Evolutionary conservation across 371 early-diverging fungal genomes (phyloP).

Genomic region (Mucor lusitanicus): DNA sequence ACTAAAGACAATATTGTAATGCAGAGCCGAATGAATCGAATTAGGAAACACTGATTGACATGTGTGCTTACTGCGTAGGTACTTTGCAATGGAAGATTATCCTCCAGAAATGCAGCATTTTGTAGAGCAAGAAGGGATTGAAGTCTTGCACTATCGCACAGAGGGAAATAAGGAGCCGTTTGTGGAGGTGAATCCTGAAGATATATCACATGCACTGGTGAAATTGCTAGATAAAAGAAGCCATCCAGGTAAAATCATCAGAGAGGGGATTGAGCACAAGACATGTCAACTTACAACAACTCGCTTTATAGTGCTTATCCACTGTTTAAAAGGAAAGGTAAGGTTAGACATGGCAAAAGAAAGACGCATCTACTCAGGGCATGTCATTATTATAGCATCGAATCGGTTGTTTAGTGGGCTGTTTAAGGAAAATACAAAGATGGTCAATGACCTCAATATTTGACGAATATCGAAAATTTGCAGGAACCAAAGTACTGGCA

Average conservation of each 20-base stretch:
- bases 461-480: constrained; percentile 93
- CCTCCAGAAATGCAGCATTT: constrained; percentile 80
- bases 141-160: constrained; percentile 76
- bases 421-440: constrained; percentile 88
- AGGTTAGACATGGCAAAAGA: neutral
- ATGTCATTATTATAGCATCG: constrained; percentile 65
- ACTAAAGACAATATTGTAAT: constrained; percentile 76
- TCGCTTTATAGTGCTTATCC: constrained; percentile 65
- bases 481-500: constrained; percentile 88
- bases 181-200: constrained; percentile 79
- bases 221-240: constrained; percentile 77
- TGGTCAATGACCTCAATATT: constrained; percentile 96
- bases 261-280: too few relatives aligned
- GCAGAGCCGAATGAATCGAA: neutral
- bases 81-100: constrained; percentile 82
- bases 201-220: constrained; percentile 77
- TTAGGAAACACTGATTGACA: neutral
- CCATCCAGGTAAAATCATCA: constrained; percentile 75
- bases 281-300: neutral
- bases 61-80: constrained; percentile 38
- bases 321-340: constrained; percentile 95
- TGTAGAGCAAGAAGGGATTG: constrained; percentile 70
- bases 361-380: neutral
- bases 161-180: constrained; percentile 96
- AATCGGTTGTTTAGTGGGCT: constrained; percentile 93